These are phyloP conservation scores for Dryadomyces quercivorus DNA, from an alignment of 2,329 filamentous ascomycete genomes.

Conservation along the genomic window DNA sequence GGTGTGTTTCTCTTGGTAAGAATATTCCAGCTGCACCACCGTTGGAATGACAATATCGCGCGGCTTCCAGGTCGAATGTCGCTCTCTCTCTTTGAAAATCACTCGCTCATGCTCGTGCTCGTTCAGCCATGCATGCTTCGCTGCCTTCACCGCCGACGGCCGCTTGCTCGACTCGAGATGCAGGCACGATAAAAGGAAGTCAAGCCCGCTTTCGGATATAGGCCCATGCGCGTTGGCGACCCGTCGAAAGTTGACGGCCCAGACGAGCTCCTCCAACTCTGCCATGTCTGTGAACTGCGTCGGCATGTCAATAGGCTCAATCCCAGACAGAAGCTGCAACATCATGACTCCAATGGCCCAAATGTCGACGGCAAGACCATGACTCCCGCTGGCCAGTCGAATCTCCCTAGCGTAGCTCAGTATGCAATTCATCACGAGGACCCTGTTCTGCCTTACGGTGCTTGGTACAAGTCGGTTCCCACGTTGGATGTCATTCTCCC, in stretches of 20 bases:
- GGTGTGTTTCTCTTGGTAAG: too few relatives aligned
- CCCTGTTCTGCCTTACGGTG: constrained; percentile 27
- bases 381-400: constrained; percentile 12
- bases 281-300: constrained; percentile 9
- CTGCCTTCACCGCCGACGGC: constrained; percentile 5
- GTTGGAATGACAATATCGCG: constrained; percentile 9
- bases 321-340: constrained; percentile 19
- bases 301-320: constrained; percentile 12
- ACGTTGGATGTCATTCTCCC: constrained; percentile 30
- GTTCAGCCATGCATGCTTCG: constrained; percentile 9
- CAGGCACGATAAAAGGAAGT: constrained; percentile 11
- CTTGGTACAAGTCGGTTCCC: constrained; percentile 34
- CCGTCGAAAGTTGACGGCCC: constrained; percentile 4
- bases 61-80: constrained; percentile 8
- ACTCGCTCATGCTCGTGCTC: not conserved
- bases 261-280: constrained; percentile 6
- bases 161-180: constrained; percentile 2
- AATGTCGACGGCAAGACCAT: constrained; percentile 32
- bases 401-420: constrained; percentile 25
- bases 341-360: constrained; percentile 39
- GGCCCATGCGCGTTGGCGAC: not conserved
- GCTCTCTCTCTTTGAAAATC: constrained; percentile 7
- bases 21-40: constrained; percentile 4
- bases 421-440: not conserved
- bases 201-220: constrained; percentile 6